A percentile compares a stretch with the other conserved stretches of the same genome.
phyloP scores from a whole-genome alignment of 164 flowering plant species.

The Piper betle region DNA sequence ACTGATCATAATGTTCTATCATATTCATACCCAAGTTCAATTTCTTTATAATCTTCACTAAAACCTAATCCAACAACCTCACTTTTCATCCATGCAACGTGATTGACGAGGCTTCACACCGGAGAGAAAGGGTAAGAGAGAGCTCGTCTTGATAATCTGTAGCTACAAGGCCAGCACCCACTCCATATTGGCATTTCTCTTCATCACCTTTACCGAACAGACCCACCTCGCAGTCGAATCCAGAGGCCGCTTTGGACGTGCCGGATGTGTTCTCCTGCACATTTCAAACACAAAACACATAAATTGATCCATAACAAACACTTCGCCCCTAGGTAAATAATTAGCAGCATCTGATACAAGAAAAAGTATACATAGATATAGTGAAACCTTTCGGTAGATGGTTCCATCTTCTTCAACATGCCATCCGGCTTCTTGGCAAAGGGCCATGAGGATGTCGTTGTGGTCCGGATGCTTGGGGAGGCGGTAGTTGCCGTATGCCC shows the following conservation, averaged over 20 bases:
- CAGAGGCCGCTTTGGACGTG: not conserved
- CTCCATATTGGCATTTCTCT: not conserved
- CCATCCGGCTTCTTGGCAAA: slow-evolving; percentile 62
- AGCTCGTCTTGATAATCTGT: not conserved
- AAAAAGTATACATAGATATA: too few relatives aligned
- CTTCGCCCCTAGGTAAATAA: too few relatives aligned
- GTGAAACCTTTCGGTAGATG: slow-evolving; percentile 20
- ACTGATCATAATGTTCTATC: too few relatives aligned
- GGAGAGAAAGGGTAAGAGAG: not conserved
- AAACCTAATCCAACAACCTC: too few relatives aligned
- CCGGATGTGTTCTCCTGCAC: not conserved
- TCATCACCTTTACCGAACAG: not conserved
- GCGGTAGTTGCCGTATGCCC: slow-evolving; percentile 37
- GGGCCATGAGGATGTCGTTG: slow-evolving; percentile 44
- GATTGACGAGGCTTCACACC: not conserved
- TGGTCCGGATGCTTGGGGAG: slow-evolving; percentile 44
- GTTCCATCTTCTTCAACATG: slow-evolving; percentile 56
- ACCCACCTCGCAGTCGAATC: not conserved
- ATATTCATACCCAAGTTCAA: too few relatives aligned
- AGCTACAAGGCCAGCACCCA: too few relatives aligned
- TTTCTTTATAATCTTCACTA: too few relatives aligned
- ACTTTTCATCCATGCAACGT: not conserved
- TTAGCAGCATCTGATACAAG: too few relatives aligned
- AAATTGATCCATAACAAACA: too few relatives aligned
- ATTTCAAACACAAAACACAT: too few relatives aligned